Evolutionary conservation across 495 filamentous ascomycete species (phyloP).

Genomic region (Oidiodendron maius): DNA sequence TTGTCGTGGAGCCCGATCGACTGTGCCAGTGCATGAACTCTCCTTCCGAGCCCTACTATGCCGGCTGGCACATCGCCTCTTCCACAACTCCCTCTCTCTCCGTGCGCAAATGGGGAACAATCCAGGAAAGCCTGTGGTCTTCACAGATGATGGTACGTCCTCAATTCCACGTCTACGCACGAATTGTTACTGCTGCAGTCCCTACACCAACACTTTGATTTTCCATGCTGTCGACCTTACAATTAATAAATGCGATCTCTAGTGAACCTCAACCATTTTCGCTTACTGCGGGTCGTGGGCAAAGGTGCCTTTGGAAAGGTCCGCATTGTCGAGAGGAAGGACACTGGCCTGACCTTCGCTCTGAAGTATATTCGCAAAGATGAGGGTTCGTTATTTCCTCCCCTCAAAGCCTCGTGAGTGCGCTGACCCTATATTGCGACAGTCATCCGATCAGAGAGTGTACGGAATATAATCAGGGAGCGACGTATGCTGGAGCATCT

Average conservation of each 20-base stretch:
- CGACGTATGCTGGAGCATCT: slow-evolving; percentile 95
- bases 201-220: no score
- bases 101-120: slow-evolving; percentile 73
- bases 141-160: slow-evolving; percentile 82
- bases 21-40: slow-evolving; percentile 9
- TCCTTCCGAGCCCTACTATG: slow-evolving; percentile 6
- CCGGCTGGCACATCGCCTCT: slow-evolving; percentile 6
- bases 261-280: slow-evolving; percentile 98
- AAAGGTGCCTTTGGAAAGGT: slow-evolving; percentile 99
- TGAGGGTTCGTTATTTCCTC: slow-evolving; percentile 65
- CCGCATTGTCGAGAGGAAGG: slow-evolving; percentile 95
- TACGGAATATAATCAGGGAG: slow-evolving; percentile 96
- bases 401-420: slow-evolving; percentile 1
- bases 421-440: slow-evolving; percentile 11
- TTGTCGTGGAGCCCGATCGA: not conserved
- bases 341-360: slow-evolving; percentile 80
- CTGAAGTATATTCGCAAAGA: slow-evolving; percentile 99
- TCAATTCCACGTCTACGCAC: no score
- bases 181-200: no score
- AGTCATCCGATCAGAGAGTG: slow-evolving; percentile 97
- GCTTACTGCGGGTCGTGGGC: slow-evolving; percentile 88
- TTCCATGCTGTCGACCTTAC: no score
- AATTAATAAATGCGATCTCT: no score
- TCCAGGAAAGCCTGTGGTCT: slow-evolving; percentile 86
- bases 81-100: not conserved